Conservation (phyloP, 495 filamentous ascomycete genomes). For the Cladorrhinum samala region DNA sequence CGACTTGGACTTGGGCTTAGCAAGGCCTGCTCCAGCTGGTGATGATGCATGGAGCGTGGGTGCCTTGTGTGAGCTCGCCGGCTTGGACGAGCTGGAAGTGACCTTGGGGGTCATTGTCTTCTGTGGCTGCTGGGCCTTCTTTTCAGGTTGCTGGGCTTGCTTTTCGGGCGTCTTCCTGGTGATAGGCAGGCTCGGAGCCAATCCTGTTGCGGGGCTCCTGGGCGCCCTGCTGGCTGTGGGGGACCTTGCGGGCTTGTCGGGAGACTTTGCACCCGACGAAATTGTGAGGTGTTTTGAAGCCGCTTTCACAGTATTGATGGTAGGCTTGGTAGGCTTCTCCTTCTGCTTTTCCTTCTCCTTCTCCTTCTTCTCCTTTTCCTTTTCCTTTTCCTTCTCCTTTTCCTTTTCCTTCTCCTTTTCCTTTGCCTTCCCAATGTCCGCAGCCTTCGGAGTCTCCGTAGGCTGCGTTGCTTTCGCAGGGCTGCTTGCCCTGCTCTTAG, state of each 20-base stretch:
- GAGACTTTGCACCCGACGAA: slow-evolving; percentile 30
- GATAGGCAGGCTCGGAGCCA: slow-evolving; percentile 16
- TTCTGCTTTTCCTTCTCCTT: slow-evolving; percentile 12
- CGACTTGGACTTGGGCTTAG: slow-evolving; percentile 58
- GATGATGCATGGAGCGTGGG: slow-evolving; percentile 29
- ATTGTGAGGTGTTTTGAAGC: slow-evolving; percentile 25
- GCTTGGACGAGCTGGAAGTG: slow-evolving; percentile 21
- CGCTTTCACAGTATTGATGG: slow-evolving; percentile 22
- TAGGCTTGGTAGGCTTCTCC: slow-evolving; percentile 27
- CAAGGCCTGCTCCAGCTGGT: slow-evolving; percentile 37
- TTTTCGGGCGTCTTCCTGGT: slow-evolving; percentile 28
- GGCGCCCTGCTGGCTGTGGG: slow-evolving; percentile 28
- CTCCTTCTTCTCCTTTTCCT: slow-evolving; percentile 10
- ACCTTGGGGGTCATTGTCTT: slow-evolving; percentile 27
- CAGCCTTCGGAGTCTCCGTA: slow-evolving; percentile 7
- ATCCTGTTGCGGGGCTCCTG: slow-evolving; percentile 21
- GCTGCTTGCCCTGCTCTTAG: background rate
- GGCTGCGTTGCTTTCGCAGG: slow-evolving; percentile 13
- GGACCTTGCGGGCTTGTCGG: slow-evolving; percentile 33
- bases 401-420: background rate
- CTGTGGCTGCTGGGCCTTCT: slow-evolving; percentile 17
- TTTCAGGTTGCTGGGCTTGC: slow-evolving; percentile 13
- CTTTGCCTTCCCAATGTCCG: background rate
- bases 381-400: background rate
- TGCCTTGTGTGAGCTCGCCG: slow-evolving; percentile 30